Evolutionary conservation across 768 basidiomycete species (phyloP), one percentile per base, ranked within the genome.

Genomic region (Termitomyces sp.): DNA sequence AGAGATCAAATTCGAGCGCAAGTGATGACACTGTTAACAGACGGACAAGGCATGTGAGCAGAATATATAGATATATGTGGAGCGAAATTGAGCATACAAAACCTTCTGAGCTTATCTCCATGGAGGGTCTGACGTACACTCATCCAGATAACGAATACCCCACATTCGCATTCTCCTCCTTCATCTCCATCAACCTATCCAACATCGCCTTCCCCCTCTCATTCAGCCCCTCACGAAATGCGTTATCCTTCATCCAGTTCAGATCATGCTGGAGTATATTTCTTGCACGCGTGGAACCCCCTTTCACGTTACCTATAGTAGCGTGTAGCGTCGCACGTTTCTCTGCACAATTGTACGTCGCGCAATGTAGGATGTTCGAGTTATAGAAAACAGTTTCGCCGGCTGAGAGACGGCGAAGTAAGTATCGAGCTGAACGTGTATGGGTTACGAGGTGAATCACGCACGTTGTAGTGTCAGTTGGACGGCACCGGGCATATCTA

Each of bases 381-480:
- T 89, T 88, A 68, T 92, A 91, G 69, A 92, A 91, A 24, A 88
- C 86, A 0, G 86, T 86, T 58, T 92, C 85, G 0, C 89, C 88
- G 0, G 84, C 88, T 86, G 61, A 44, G 50, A 29, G 12, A n/a
- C 22, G 22, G 26, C 18, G 16, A 3, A n/a, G 31, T 41, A 6
- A 15, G 5, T 29, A 29, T 37, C 18, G 16, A 31, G 9, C 13
- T 44, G 49, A 54, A 24, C 12, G n/a, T 24, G 47, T 31, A 28
- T 16, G 34, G 22, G 9, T 20, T 4, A 9, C 15, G 6, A 46
- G 8, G 16, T 26, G 4, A 15, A 31, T 20, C 36, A 69, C 80
- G 59, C 65, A 84, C 87, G 79, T 63, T 83, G 73, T 6, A 90
- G 72, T 0, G 69, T 70, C 33, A 88, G 75, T 34, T 69, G 77